Evolutionary conservation across 164 flowering plant genomes (phyloP).

Genomic region (Echeveria elegans): DNA sequence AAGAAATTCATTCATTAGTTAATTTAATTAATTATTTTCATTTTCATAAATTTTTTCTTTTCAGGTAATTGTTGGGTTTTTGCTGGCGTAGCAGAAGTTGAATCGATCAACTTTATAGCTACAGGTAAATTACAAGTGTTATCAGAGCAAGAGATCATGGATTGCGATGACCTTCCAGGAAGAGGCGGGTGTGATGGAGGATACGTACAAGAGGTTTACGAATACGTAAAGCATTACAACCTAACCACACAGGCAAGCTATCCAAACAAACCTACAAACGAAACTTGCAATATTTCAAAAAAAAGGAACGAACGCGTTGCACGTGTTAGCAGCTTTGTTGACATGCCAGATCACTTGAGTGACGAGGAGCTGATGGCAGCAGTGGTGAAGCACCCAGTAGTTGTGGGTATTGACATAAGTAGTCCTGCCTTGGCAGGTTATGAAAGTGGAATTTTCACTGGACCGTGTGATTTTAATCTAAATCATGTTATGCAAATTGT

Average conservation of each 20-base stretch:
- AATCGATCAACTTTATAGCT: neutral
- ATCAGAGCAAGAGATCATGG: slow-evolving; percentile 2
- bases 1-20: neutral
- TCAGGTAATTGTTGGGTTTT: slow-evolving; percentile 4
- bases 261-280: neutral
- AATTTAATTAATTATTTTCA: neutral
- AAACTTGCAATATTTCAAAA: neutral
- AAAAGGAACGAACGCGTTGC: neutral
- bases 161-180: neutral
- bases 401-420: neutral
- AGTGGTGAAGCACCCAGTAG: neutral
- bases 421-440: neutral
- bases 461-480: neutral
- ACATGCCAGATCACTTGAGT: neutral
- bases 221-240: neutral
- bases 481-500: neutral
- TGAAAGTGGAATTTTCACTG: neutral
- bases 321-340: neutral
- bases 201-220: neutral
- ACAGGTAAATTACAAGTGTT: neutral
- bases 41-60: neutral
- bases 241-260: neutral
- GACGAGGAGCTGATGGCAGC: neutral
- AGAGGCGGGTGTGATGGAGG: neutral
- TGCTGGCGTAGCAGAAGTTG: neutral